Evolutionary conservation across 495 filamentous ascomycete species (phyloP).

Genomic region (Penicillium goetzii): DNA sequence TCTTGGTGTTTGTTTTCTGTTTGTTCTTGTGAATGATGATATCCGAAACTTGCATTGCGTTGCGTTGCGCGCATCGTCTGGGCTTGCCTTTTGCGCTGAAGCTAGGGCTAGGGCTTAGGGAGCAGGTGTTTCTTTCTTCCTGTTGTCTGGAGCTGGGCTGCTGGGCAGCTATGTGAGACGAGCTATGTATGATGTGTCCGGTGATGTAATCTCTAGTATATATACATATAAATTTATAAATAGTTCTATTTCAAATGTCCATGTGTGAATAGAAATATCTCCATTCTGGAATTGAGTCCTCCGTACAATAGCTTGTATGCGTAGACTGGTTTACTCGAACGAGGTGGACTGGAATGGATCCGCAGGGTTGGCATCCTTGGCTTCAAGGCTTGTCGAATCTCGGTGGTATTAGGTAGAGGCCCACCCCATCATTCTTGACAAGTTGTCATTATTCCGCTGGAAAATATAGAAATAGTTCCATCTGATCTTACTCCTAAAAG

Average conservation of each 20-base stretch:
- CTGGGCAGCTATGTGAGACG: constrained; percentile 23
- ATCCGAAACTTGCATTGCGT: constrained; percentile 3
- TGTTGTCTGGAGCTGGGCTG: constrained; percentile 11
- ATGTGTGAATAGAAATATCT: not conserved
- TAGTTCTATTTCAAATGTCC: not conserved
- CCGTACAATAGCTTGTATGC: too few species aligned
- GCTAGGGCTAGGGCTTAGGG: not conserved
- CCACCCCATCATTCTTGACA: too few species aligned
- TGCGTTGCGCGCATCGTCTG: not conserved
- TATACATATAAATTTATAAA: constrained; percentile 6
- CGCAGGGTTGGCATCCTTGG: too few species aligned
- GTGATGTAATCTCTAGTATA: constrained; percentile 11
- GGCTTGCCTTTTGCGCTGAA: not conserved
- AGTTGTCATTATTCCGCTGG: too few species aligned
- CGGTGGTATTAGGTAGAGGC: too few species aligned
- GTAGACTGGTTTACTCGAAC: too few species aligned
- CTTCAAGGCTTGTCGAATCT: too few species aligned
- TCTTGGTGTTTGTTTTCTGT: not conserved
- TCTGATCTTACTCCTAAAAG: not conserved
- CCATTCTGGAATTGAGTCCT: too few species aligned
- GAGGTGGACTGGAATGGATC: too few species aligned
- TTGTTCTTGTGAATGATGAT: too few species aligned
- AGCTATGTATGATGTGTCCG: constrained; percentile 11
- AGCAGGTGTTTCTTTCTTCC: constrained; percentile 12
- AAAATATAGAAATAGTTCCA: too few species aligned